phyloP scores from a whole-genome alignment of 1,284 basidiomycete genomes.

The Rhodotorula sp. region DNA sequence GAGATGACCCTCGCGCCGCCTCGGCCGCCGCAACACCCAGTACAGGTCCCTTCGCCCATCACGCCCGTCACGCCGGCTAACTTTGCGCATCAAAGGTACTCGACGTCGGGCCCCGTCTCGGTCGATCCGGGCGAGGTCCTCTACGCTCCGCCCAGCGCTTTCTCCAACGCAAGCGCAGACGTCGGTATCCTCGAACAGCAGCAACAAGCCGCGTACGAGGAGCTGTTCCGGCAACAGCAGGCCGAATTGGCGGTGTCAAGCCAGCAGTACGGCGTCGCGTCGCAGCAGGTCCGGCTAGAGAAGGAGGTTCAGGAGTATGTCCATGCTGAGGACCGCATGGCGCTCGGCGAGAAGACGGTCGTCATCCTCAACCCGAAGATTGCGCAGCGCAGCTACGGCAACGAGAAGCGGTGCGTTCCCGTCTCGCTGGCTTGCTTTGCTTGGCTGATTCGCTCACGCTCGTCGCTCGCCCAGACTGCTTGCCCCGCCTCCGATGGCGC shows the following conservation, averaged over 20 bases:
- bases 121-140: background rate
- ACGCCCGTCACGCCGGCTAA: background rate
- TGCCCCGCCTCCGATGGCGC: slow-evolving; percentile 91
- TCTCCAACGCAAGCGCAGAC: background rate
- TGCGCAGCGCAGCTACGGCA: slow-evolving; percentile 94
- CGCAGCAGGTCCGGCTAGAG: background rate
- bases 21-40: background rate
- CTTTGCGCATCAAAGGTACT: background rate
- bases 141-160: background rate
- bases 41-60: background rate
- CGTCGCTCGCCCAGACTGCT: slow-evolving; percentile 64
- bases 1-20: slow-evolving; percentile 3
- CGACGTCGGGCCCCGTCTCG: background rate
- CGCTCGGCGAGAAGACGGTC: slow-evolving; percentile 86
- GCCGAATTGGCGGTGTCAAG: background rate
- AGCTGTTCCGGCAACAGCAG: background rate
- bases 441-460: background rate
- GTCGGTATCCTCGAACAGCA: background rate
- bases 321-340: slow-evolving; percentile 76
- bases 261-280: background rate
- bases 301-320: slow-evolving; percentile 58
- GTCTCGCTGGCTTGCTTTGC: background rate
- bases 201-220: background rate
- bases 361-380: slow-evolving; percentile 95
- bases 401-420: slow-evolving; percentile 73